Evolutionary conservation across 2,329 filamentous ascomycete species (phyloP).

Genomic region (Aspergillus tanneri): DNA sequence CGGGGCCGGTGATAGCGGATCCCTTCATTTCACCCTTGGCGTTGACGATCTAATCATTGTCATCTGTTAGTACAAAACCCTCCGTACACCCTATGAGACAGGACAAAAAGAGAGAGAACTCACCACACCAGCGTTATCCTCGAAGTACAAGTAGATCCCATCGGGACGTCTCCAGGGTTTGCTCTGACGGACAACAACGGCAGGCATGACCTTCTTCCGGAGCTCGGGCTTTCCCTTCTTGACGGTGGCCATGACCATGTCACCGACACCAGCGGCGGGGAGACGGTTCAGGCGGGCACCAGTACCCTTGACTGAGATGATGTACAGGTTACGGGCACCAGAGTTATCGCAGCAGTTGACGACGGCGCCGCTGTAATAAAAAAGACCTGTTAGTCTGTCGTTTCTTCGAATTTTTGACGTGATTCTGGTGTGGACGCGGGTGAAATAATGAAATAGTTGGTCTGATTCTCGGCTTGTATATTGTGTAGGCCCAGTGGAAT

Average conservation of each 20-base stretch:
- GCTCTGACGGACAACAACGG: constrained; percentile 96
- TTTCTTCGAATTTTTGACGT: constrained; percentile 21
- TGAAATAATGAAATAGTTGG: not conserved
- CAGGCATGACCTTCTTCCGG: constrained; percentile 99
- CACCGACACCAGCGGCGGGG: constrained; percentile 94
- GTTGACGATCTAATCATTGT: constrained; percentile 85
- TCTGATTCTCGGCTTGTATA: constrained; percentile 6
- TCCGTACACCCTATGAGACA: no score
- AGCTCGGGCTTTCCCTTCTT: constrained; percentile 99
- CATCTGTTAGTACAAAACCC: not conserved
- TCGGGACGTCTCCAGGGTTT: constrained; percentile 99
- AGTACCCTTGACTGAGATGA: constrained; percentile 99
- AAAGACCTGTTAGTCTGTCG: constrained; percentile 9
- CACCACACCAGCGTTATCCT: constrained; percentile 99
- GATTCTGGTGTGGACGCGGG: constrained; percentile 8
- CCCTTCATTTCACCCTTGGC: constrained; percentile 99
- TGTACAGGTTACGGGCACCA: constrained; percentile 97
- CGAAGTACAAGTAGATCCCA: constrained; percentile 99
- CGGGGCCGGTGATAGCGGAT: constrained; percentile 96
- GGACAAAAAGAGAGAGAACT: constrained; percentile 47
- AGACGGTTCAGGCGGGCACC: constrained; percentile 97
- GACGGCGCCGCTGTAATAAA: constrained; percentile 78
- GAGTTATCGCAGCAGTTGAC: constrained; percentile 99
- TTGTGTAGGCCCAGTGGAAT: constrained; percentile 5
- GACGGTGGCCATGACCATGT: constrained; percentile 99